These are phyloP conservation scores for Zhuliangozyma blackwelliae DNA, from an alignment of 1,139 yeast genomes.

Conservation along the genomic window DNA sequence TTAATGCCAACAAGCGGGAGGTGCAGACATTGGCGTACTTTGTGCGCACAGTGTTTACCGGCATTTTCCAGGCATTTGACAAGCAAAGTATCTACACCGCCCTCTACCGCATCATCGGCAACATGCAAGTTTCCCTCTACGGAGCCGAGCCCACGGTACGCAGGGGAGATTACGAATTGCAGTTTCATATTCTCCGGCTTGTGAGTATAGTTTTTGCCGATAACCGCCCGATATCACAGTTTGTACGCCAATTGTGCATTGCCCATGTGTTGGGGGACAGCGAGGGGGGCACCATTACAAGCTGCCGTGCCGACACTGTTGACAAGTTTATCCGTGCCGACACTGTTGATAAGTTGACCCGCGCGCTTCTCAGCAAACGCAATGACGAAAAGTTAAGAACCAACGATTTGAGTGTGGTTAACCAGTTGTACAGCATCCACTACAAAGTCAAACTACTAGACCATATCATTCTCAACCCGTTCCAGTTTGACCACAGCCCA, in stretches of 20 bases:
- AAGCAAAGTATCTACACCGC: too few species aligned
- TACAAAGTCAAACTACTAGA: constrained; percentile 11
- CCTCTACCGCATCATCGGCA: too few species aligned
- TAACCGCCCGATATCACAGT: too few species aligned
- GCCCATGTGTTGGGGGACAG: too few species aligned
- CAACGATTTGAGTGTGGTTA: constrained; percentile 3
- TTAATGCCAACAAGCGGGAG: constrained; percentile 12
- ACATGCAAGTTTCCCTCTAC: too few species aligned
- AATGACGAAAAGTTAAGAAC: background rate
- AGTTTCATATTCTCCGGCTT: constrained; percentile 8
- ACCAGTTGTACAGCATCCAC: constrained; percentile 8
- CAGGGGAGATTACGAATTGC: constrained; percentile 8
- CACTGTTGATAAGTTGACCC: too few species aligned
- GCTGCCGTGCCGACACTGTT: too few species aligned
- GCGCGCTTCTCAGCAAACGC: too few species aligned
- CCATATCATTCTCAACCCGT: constrained; percentile 5
- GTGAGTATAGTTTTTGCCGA: constrained; percentile 1
- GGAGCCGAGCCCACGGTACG: too few species aligned
- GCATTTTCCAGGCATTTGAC: background rate
- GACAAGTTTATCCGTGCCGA: too few species aligned
- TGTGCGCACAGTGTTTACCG: constrained; percentile 4
- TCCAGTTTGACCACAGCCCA: constrained; percentile 2
- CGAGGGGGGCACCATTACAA: too few species aligned
- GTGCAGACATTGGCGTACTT: constrained; percentile 9
- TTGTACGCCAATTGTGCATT: too few species aligned